Conservation (phyloP, 345 rosid species). For the Ceriops zippeliana region DNA sequence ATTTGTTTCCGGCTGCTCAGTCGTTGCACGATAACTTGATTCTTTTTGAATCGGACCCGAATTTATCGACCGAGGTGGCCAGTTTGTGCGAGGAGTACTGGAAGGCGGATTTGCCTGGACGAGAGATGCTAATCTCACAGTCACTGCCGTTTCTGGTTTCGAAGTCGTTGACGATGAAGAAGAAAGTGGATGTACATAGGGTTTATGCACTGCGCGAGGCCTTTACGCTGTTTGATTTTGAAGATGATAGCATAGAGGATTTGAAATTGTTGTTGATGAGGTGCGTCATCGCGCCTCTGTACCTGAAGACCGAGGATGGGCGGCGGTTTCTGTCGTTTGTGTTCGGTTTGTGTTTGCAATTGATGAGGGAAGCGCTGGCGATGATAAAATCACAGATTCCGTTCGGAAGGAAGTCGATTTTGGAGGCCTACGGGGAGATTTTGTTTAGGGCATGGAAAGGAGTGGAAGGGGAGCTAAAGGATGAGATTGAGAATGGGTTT, state of each 20-base stretch:
- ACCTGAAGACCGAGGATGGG: constrained; percentile 79
- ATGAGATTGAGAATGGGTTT: constrained; percentile 72
- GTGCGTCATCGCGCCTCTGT: constrained; percentile 73
- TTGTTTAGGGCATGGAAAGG: constrained; percentile 82
- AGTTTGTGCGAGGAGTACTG: constrained; percentile 78
- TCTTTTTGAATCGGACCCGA: constrained; percentile 64
- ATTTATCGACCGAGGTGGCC: constrained; percentile 55
- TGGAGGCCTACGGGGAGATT: constrained; percentile 86
- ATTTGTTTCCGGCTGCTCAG: constrained; percentile 56
- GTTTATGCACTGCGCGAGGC: constrained; percentile 75
- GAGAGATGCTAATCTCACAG: constrained; percentile 72
- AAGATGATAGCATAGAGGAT: constrained; percentile 86
- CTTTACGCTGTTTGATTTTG: constrained; percentile 68
- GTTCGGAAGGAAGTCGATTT: constrained; percentile 71
- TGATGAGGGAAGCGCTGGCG: constrained; percentile 71
- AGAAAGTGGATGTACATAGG: constrained; percentile 77
- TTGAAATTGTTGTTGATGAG: constrained; percentile 68
- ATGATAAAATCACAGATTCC: constrained; percentile 85
- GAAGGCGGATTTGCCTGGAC: constrained; percentile 53
- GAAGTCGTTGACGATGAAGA: constrained; percentile 69
- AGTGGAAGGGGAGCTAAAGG: constrained; percentile 45
- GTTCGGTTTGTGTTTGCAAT: constrained; percentile 69
- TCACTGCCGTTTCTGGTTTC: constrained; percentile 71
- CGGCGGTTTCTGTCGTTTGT: constrained; percentile 64
- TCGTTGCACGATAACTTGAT: constrained; percentile 61